Evolutionary conservation across 2,329 filamentous ascomycete genomes (phyloP).

Genomic region (Capronia epimyces): DNA sequence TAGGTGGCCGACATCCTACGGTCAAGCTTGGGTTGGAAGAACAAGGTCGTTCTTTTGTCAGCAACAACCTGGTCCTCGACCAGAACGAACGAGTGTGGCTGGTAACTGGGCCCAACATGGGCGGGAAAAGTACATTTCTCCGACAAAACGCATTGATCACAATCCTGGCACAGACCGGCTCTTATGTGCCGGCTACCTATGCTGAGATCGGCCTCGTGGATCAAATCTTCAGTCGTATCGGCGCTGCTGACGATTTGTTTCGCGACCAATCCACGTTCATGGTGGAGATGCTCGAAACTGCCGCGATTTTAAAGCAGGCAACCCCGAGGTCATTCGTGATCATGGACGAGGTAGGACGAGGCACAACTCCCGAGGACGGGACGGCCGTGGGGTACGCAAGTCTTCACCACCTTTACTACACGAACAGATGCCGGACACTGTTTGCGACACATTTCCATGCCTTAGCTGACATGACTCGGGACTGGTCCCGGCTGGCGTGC

Average conservation of each 20-base stretch:
- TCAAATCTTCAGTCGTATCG: slow-evolving; percentile 87
- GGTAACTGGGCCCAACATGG: slow-evolving; percentile 91
- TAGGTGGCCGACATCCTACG: slow-evolving; percentile 85
- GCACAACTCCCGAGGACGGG: slow-evolving; percentile 89
- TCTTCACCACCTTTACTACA: slow-evolving; percentile 71
- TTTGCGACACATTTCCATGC: slow-evolving; percentile 95
- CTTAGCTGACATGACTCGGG: slow-evolving; percentile 68
- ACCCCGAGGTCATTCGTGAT: slow-evolving; percentile 84
- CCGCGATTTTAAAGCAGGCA: slow-evolving; percentile 77
- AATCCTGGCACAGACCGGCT: slow-evolving; percentile 86
- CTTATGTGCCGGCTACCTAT: slow-evolving; percentile 82
- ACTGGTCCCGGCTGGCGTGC: slow-evolving; percentile 56
- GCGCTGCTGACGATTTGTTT: slow-evolving; percentile 92
- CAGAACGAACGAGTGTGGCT: slow-evolving; percentile 64
- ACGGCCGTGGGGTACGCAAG: slow-evolving; percentile 84
- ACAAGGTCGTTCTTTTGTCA: slow-evolving; percentile 73
- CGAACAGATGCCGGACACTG: slow-evolving; percentile 72
- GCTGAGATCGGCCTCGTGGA: slow-evolving; percentile 89
- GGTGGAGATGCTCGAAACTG: slow-evolving; percentile 98
- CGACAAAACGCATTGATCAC: slow-evolving; percentile 93
- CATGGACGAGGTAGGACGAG: slow-evolving; percentile 96
- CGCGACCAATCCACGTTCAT: slow-evolving; percentile 96
- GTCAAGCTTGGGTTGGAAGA: slow-evolving; percentile 77
- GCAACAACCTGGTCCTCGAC: slow-evolving; percentile 82
- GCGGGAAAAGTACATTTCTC: slow-evolving; percentile 90